Evolutionary conservation across 345 rosid genomes (phyloP), one percentile per base, ranked within the genome.

Genomic region (Boechera stricta): DNA sequence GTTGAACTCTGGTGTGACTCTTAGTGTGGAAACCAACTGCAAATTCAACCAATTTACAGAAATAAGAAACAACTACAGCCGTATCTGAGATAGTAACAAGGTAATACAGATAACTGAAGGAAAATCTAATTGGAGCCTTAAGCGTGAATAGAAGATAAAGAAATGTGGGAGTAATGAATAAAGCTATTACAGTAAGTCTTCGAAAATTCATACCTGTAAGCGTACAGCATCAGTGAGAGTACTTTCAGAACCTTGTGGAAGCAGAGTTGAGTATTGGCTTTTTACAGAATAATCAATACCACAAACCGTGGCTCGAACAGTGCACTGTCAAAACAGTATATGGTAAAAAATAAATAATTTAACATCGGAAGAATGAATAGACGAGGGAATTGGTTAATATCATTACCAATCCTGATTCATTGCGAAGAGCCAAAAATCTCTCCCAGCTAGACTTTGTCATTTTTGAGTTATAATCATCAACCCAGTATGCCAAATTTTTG

Each of bases 1-100:
- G 83, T 62, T 90, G 91, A 87, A 90, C 79, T 86, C 97, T 5
- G 98, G 98, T 70, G 83, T 68, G 67, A 91, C 87, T 83, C 85
- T 84, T 78, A 91, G 75, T 48, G 89, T 80, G 54, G 98, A 91
- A 85, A 94, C 95, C 75, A 94, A 86, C 98, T 94, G 95, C 91
- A 85, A 16, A 78, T 68, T 70, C 76, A 45, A 84, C 67, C 68
- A 79, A 62, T 18, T 32, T 58, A 69, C 63, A 72, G 21, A 59
- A 73, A 79, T 79, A 51, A 78, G 70, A 71, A 59, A 57, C 60
- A 56, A 45, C 47, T 8, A 33, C 66, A 67, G 38, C 55, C 56
- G 56, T 33, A 32, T 64, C 42, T 36, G 69, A 18, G 21, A 65
- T 15, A 33, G 29, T 32, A 66, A 71, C 28, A 31, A 58, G 64